phyloP scores from a whole-genome alignment of 78 protist species.

The Guillardia theta region DNA sequence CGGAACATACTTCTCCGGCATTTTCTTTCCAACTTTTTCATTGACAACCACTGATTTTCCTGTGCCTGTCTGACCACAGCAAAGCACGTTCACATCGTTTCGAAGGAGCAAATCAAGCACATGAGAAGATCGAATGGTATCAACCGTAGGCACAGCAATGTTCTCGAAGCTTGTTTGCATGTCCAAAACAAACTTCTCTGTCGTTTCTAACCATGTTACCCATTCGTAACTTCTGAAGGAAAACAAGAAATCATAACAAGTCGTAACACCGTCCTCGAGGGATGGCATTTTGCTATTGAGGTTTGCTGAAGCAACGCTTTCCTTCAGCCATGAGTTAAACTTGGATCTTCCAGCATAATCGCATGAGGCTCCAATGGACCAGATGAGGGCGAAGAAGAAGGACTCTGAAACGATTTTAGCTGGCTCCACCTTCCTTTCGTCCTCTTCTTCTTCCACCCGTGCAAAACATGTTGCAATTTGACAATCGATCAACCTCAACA shows the following conservation, averaged over 20 bases:
- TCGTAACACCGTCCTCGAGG: neutral
- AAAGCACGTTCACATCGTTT: constrained; percentile 51
- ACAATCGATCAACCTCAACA: neutral
- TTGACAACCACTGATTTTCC: constrained; percentile 76
- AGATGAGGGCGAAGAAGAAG: constrained; percentile 71
- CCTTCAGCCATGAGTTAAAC: constrained; percentile 57
- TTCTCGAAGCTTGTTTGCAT: constrained; percentile 27
- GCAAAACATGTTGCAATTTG: neutral
- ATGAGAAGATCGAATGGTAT: constrained; percentile 75
- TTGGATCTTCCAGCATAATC: constrained; percentile 33
- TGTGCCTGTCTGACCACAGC: constrained; percentile 88
- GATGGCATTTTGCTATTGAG: no score
- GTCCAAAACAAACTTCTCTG: neutral
- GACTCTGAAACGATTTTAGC: neutral
- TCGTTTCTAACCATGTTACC: neutral
- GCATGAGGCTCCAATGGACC: constrained; percentile 77
- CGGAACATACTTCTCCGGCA: constrained; percentile 42
- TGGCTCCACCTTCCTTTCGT: neutral
- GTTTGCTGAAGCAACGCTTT: no score
- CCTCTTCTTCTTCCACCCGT: constrained; percentile 15
- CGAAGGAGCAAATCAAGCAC: constrained; percentile 60
- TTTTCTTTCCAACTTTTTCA: constrained; percentile 48
- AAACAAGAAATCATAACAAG: neutral
- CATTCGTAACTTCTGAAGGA: no score
- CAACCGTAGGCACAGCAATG: constrained; percentile 85